Evolutionary conservation across 192 early-diverging fungal species (phyloP), one percentile per base, ranked within the genome.

Genomic region (Gonapodya sp.): DNA sequence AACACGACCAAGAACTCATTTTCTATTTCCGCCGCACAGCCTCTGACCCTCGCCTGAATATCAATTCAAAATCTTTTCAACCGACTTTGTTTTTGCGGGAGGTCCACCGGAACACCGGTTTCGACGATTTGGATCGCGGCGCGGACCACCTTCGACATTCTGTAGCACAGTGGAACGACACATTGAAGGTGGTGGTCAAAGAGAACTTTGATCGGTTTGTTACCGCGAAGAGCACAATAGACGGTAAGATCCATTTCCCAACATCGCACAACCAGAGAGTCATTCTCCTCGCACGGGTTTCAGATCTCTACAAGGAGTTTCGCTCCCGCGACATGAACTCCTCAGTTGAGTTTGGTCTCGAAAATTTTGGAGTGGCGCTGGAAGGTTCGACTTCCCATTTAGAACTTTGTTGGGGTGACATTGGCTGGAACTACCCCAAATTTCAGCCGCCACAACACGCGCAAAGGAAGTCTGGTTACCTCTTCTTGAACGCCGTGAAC

Each of bases 181-280:
- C 93, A 0, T 87, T 96, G 30, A 96, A 95, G 81, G 92, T 90
- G 35, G 84, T 97, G 32, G 97, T 99, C 72, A 95, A 97, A 84
- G 94, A 93, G 80, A 95, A 99, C 84, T 99, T 99, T 89, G 95
- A 97, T 83, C 92, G 95, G 36, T 99, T 99, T 84, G 96, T 99
- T 8, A 93, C 89, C 46, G 96, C 97, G 18, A 96, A 97, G 87
- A 94, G 90, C 84, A 97, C 95, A 0, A 97, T 99, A 75, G 97
- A 99, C 80, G 93, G 93, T 73, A 85, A 31, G 31, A n/a, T n/a
- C n/a, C n/a, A n/a, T 33, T 78, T 1, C 31, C 18, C 30, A 85
- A 35, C 64, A 16, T 80, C 73, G 79, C 64, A 36, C 78, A 31
- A 33, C 36, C 35, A 24, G 2, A 82, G 81, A 82, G 18, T 84